Conservation (phyloP, 352 stramenopile species). For the Globisporangium nunn region DNA sequence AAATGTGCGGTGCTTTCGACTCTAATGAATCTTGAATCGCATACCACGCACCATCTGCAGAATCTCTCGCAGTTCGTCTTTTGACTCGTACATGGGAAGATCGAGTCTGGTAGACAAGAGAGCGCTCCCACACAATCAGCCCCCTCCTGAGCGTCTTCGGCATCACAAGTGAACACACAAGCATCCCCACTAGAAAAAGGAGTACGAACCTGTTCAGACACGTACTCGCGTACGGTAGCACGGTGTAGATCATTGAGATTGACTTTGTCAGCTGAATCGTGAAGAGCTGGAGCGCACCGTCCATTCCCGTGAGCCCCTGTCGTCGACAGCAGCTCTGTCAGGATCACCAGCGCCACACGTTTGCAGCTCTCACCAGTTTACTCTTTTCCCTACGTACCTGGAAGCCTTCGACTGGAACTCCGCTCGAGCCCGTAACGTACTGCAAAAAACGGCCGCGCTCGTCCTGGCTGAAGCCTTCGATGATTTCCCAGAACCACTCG, state of each 20-base stretch:
- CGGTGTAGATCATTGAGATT: constrained; percentile 34
- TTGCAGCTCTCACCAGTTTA: neutral
- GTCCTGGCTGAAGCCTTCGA: constrained; percentile 51
- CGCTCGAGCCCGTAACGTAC: constrained; percentile 76
- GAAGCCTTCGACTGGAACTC: constrained; percentile 79
- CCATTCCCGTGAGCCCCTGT: constrained; percentile 58
- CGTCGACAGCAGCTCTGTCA: neutral
- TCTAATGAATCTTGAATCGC: neutral
- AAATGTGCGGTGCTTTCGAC: neutral
- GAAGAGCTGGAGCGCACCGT: constrained; percentile 65
- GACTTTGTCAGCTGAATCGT: constrained; percentile 60
- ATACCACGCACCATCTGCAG: constrained; percentile 77
- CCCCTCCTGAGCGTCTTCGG: neutral
- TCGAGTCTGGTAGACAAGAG: constrained; percentile 38
- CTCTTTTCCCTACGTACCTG: constrained; percentile 19
- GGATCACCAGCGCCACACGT: neutral
- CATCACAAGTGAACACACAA: neutral
- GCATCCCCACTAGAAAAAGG: neutral
- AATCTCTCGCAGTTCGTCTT: constrained; percentile 90
- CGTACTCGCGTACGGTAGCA: constrained; percentile 70
- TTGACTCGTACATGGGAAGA: constrained; percentile 68
- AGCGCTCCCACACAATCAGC: neutral
- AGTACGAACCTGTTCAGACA: constrained; percentile 65
- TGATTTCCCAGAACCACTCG: constrained; percentile 78
- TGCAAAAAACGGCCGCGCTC: constrained; percentile 67